Conservation (phyloP, 768 basidiomycete genomes). For the Mycena chlorophos region DNA sequence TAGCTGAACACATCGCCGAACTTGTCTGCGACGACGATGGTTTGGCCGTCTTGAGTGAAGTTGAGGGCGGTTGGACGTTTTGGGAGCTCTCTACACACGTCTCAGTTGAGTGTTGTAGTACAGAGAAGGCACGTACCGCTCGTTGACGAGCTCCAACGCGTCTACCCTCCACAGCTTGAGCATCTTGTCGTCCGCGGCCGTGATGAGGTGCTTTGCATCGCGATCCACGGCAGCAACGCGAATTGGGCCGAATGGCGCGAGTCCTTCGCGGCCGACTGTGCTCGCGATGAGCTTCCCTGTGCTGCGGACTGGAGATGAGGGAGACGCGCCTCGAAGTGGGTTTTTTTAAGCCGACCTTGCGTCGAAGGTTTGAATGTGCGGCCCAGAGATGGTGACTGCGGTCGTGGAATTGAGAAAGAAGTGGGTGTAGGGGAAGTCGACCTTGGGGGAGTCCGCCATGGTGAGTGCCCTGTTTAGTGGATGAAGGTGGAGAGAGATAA, state of each 20-base stretch:
- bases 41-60: conserved; percentile 61
- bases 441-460: too few species aligned
- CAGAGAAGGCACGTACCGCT: conserved; percentile 48
- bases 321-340: background rate
- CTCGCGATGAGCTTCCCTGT: conserved; percentile 53
- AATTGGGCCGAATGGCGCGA: conserved; percentile 51
- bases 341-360: conserved; percentile 48
- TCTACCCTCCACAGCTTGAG: conserved; percentile 75
- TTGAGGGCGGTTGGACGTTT: conserved; percentile 77
- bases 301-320: conserved; percentile 34
- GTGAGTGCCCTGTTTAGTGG: too few species aligned
- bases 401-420: conserved; percentile 40
- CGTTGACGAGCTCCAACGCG: conserved; percentile 53
- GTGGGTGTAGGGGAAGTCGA: conserved; percentile 46
- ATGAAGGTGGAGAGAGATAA: too few species aligned
- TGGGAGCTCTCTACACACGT: conserved; percentile 62
- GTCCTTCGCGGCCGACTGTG: conserved; percentile 37
- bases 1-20: conserved; percentile 94
- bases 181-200: conserved; percentile 77
- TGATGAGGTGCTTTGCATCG: conserved; percentile 51
- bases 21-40: conserved; percentile 86
- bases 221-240: conserved; percentile 56
- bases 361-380: conserved; percentile 62
- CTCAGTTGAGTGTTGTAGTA: conserved; percentile 2
- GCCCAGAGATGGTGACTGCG: conserved; percentile 54